Base-by-base conservation (phyloP, 225 moss, liverwort and hornwort species). In the Climacium dendroides region DNA sequence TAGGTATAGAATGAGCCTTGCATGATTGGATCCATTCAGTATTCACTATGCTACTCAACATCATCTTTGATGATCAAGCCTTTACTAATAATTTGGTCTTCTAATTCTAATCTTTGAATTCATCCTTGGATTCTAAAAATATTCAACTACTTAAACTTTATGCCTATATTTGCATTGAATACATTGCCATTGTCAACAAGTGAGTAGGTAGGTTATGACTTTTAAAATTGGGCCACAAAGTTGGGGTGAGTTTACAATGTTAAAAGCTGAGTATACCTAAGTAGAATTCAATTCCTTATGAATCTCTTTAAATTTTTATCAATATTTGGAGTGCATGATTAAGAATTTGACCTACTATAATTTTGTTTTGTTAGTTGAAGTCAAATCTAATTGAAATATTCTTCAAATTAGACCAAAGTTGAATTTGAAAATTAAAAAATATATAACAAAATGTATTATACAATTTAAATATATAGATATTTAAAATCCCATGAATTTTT, bases 21-120 rank as follows among this genome's bases (percentile, higher is more conserved):
- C 5, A 43, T 37, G 9, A 4, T 32, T 43, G 6, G 6, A 24
- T 63, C 16, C 11, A 23, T 35, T 47, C 2, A 80, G 3, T 34
- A 19, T 1, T 43, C 2, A 30, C 3, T 53, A 35, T 0, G 0
- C 0, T 22, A n/a, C 2, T 22, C n/a, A 15, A 24, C 37, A 16
- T 37, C 10, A 2, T 55, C 23, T 37, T 57, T 37, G 4, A 16
- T 0, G 1, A 55, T 10, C 5, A n/a, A 54, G 24, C n/a, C 24
- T 78, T 78, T 17, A 16, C 1, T 26, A 37, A 55, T 16, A 55
- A 25, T 55, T 55, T 78, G 37, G 37, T 55, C 17, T 78, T 26
- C 1, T 37, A 26, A 26, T 78, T 26, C 1, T 37, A 26, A 26
- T 26, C 3, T 37, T 77, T 24, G 1, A 54, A 26, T 55, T 37